A percentile compares a stretch with the other conserved stretches of the same genome.
Conservation (phyloP, 148 eudicot species). For the Diospyros kaki region DNA sequence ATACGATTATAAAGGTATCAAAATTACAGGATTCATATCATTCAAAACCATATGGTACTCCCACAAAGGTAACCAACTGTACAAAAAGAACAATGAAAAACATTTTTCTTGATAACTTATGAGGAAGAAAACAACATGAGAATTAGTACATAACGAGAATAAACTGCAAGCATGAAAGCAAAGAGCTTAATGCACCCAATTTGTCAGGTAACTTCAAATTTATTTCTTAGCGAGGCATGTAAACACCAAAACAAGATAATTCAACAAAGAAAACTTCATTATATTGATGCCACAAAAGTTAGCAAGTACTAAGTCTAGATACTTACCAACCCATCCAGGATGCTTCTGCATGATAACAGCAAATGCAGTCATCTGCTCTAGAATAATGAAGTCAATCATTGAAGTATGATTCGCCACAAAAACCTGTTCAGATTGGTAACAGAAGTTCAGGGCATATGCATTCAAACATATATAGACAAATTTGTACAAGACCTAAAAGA, state of each 20-base stretch:
- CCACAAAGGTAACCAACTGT: background rate
- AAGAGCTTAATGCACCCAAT: background rate
- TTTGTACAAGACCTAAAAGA: background rate
- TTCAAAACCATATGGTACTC: background rate
- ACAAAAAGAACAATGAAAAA: background rate
- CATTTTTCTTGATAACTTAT: background rate
- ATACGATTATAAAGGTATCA: background rate
- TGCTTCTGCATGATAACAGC: slow-evolving; percentile 99
- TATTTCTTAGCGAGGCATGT: background rate
- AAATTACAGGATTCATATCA: background rate
- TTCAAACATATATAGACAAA: slow-evolving; percentile 5
- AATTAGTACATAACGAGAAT: background rate
- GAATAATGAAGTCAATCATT: slow-evolving; percentile 94
- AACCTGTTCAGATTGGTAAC: slow-evolving; percentile 46
- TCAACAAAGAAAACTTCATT: background rate
- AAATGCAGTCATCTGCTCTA: slow-evolving; percentile 99
- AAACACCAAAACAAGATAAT: background rate
- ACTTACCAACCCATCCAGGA: slow-evolving; percentile 99
- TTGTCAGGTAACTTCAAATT: background rate
- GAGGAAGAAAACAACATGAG: background rate
- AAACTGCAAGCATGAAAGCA: background rate
- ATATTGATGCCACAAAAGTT: background rate
- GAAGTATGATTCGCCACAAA: slow-evolving; percentile 98
- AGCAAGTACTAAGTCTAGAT: background rate
- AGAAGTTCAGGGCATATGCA: background rate